Percentiles rank a stretch among this genome's conserved stretches.
Conservation (phyloP, 352 stramenopile genomes). For the Pythium rhizo-oryzae region DNA sequence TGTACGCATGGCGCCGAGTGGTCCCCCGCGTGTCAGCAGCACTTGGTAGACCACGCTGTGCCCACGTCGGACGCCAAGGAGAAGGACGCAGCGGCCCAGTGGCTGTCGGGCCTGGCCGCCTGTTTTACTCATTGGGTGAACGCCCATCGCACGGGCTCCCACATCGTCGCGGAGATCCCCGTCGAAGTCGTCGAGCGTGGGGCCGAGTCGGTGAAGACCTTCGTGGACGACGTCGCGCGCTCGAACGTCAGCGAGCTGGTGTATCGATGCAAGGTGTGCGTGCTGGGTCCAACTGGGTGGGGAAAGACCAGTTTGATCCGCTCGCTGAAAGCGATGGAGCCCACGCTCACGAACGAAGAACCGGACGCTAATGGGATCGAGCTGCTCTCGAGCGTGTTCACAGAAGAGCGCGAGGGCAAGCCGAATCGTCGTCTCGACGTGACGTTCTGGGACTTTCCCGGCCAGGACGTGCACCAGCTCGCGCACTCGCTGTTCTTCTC, state of each 20-base stretch:
- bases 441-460: constrained; percentile 19
- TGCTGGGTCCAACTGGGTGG: constrained; percentile 35
- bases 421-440: background rate
- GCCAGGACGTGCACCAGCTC: constrained; percentile 12
- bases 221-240: constrained; percentile 11
- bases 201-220: too few species aligned
- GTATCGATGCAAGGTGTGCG: constrained; percentile 34
- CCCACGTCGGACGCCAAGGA: too few species aligned
- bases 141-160: too few species aligned
- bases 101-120: too few species aligned
- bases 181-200: too few species aligned
- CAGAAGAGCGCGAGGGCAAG: background rate
- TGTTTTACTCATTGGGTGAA: too few species aligned
- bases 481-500: constrained; percentile 16
- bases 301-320: constrained; percentile 43
- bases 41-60: too few species aligned
- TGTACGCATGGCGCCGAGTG: too few species aligned
- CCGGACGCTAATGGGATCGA: background rate
- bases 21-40: too few species aligned
- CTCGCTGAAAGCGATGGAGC: constrained; percentile 23
- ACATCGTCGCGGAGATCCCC: too few species aligned
- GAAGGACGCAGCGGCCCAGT: too few species aligned
- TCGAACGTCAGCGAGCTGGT: constrained; percentile 9
- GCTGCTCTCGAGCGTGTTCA: background rate
- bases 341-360: constrained; percentile 2